A percentile compares a stretch with the other conserved stretches of the same genome.
Evolutionary conservation across 495 filamentous ascomycete genomes (phyloP).

Genomic region (Neurospora terricola): DNA sequence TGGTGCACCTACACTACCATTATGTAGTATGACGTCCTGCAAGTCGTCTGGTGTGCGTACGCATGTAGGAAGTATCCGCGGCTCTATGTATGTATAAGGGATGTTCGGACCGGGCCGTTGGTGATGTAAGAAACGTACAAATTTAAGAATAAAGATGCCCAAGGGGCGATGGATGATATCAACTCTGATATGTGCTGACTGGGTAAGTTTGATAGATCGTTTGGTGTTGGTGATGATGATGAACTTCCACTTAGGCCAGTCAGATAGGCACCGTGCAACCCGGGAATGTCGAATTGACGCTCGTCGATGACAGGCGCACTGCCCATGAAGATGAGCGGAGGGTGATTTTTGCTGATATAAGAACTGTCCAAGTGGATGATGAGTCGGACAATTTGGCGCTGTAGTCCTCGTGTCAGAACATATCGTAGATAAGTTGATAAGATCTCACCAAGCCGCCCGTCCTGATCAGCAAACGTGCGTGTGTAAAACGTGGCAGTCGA

Average conservation of each 20-base stretch:
- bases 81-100: not conserved
- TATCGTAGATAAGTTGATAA: not conserved
- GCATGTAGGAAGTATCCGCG: not conserved
- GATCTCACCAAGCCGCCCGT: not conserved
- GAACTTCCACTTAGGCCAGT: not conserved
- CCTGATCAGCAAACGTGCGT: not conserved
- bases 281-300: not conserved
- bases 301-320: not conserved
- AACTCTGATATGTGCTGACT: not conserved
- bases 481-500: not conserved
- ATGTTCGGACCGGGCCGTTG: not conserved
- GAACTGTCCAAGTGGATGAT: not conserved
- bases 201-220: not conserved
- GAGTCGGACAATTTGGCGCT: not conserved
- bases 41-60: not conserved
- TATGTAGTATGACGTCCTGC: not conserved
- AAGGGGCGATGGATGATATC: not conserved
- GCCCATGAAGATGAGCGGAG: not conserved
- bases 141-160: not conserved
- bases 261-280: not conserved
- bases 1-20: not conserved
- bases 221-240: not conserved
- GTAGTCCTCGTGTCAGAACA: not conserved
- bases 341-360: not conserved
- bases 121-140: not conserved